These are phyloP conservation scores for Termitomyces titanicus DNA, from an alignment of 768 basidiomycete genomes.

Conservation along the genomic window DNA sequence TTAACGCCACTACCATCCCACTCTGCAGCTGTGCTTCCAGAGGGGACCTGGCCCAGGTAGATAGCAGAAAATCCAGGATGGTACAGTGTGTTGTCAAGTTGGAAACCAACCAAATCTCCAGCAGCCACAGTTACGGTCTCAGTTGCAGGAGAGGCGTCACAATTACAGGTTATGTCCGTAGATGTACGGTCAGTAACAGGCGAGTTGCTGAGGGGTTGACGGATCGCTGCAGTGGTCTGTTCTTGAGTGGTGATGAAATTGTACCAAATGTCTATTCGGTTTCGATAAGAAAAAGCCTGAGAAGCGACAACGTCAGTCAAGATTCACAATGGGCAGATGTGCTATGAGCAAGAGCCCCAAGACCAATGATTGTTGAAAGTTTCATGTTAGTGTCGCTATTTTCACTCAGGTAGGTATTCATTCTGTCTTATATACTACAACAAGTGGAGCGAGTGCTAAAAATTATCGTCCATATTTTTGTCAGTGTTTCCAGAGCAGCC, in stretches of 20 bases:
- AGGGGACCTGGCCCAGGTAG: constrained; percentile 35
- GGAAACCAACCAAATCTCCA: constrained; percentile 23
- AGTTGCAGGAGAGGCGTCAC: constrained; percentile 16
- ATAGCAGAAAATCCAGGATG: constrained; percentile 27
- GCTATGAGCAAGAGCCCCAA: constrained; percentile 8
- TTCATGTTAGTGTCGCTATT: constrained; percentile 3
- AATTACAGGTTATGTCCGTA: constrained; percentile 21
- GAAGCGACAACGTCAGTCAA: neutral
- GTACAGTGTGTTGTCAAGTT: constrained; percentile 25
- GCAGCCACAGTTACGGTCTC: constrained; percentile 22
- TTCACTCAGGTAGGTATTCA: neutral
- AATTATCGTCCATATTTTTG: neutral
- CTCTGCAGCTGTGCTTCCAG: constrained; percentile 19
- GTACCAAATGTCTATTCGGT: constrained; percentile 13
- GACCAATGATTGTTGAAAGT: constrained; percentile 3
- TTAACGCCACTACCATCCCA: constrained; percentile 36
- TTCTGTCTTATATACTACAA: neutral
- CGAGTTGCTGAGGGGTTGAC: constrained; percentile 14
- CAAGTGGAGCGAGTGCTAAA: constrained; percentile 1
- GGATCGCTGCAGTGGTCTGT: constrained; percentile 11
- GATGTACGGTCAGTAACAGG: constrained; percentile 17
- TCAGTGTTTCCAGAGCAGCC: neutral
- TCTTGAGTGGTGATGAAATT: constrained; percentile 11
- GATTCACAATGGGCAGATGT: constrained; percentile 13
- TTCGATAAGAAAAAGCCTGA: neutral